Base-by-base conservation (phyloP, 2,329 filamentous ascomycete genomes). In the Aaosphaeria arxii region DNA sequence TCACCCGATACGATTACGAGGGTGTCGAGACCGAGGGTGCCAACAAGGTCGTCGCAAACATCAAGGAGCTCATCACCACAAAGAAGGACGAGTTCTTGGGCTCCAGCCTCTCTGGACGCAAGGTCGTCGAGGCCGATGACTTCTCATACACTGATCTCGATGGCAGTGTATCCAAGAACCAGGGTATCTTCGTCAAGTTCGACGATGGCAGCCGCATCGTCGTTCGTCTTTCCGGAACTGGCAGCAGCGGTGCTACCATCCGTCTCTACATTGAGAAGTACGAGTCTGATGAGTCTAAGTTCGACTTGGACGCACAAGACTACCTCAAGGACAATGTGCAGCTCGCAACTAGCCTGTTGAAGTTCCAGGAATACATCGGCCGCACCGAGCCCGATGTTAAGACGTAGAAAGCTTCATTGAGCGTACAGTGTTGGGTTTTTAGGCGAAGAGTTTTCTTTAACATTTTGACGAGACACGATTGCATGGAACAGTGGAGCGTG, bases 71-170 rank as follows among this genome's bases (percentile, higher is more conserved):
- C 57, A 89, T 96, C 62, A 84, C 84, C 36, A 77, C 75, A 48
- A 81, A 82, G 71, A 80, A 81, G 65, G 73, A 74, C 58, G 82
- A 89, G 60, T 96, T 97, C 63, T 78, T 96, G 45, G 91, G 91
- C 59, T 94, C 89, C 64, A 86, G 83, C 60, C 81, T 97, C 60
- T 81, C 82, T 56, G 89, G 88, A 55, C 88, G 88, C 70, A 95
- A 90, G 66, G 90, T 96, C 40, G 77, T 84, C 43, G 89, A 95
- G 62, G 92, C 91, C 5, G 94, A 91, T 57, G 91, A 99, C 81
- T 99, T 99, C 74, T 90, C 89, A 31, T 99, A 99, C 82, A 97
- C 90, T 6, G 94, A 99, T 68, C 85, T 99, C n/a, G 94, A 99
- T 66, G 94, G 92, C 53, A 96, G 90, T 57, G 89, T 97, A 46